Conservation (phyloP, 2,329 filamentous ascomycete genomes). For the Penicillium sp. region DNA sequence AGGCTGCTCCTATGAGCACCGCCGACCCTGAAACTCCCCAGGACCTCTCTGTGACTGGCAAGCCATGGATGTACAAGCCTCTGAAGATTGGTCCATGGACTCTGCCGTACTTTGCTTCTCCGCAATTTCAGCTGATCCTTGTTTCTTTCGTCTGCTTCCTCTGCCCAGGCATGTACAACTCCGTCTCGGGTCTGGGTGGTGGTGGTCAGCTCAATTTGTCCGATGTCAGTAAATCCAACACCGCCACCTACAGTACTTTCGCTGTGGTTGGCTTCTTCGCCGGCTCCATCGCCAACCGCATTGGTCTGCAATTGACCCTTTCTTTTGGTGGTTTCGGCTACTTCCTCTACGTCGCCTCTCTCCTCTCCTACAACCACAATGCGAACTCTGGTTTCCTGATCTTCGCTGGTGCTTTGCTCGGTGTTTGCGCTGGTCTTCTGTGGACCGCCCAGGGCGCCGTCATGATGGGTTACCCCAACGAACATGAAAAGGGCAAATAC, state of each 20-base stretch:
- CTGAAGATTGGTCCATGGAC: conserved; percentile 59
- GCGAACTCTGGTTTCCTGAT: conserved; percentile 54
- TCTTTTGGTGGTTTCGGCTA: conserved; percentile 55
- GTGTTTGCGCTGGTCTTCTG: conserved; percentile 54
- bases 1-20: conserved; percentile 22
- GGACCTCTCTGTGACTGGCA: conserved; percentile 34
- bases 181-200: conserved; percentile 68
- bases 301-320: conserved; percentile 50
- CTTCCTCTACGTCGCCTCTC: conserved; percentile 54
- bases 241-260: conserved; percentile 75
- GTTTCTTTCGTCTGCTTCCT: conserved; percentile 74
- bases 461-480: conserved; percentile 81
- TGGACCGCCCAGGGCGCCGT: conserved; percentile 59
- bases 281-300: conserved; percentile 54
- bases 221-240: conserved; percentile 70
- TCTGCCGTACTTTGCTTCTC: conserved; percentile 73
- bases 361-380: conserved; percentile 58
- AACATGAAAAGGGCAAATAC: conserved; percentile 82
- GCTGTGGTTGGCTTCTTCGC: conserved; percentile 68
- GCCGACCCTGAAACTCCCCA: conserved; percentile 31
- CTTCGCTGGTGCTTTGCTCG: conserved; percentile 55
- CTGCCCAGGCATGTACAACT: conserved; percentile 76
- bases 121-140: conserved; percentile 72
- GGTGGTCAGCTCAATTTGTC: conserved; percentile 61
- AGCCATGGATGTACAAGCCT: conserved; percentile 70